phyloP scores from a whole-genome alignment of 164 flowering plant species.

The Umbellularia californica region DNA sequence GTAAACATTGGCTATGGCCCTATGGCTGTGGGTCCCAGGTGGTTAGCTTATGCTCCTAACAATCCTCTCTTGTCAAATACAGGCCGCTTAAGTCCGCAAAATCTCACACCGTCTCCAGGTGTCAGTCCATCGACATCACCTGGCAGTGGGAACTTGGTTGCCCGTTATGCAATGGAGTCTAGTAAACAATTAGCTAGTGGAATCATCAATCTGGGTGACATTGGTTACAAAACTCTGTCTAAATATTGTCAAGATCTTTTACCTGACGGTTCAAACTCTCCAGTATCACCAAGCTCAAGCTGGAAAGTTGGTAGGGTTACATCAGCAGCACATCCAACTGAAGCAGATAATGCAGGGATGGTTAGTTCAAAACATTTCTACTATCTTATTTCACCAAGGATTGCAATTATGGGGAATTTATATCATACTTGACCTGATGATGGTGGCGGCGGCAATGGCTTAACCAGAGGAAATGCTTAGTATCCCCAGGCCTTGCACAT shows the following conservation, averaged over 20 bases:
- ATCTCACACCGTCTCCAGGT: conserved; percentile 75
- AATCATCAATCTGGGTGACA: conserved; percentile 77
- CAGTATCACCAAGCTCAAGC: conserved; percentile 60
- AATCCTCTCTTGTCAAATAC: conserved; percentile 57
- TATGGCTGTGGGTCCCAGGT: conserved; percentile 92
- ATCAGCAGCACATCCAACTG: conserved; percentile 44
- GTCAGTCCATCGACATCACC: conserved; percentile 95
- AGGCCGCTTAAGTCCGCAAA: conserved; percentile 84
- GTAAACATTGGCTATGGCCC: conserved; percentile 90
- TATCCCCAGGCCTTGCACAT: neutral
- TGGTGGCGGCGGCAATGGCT: neutral
- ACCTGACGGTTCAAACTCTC: conserved; percentile 82
- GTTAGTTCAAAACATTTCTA: conserved; percentile 33
- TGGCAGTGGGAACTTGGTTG: conserved; percentile 62
- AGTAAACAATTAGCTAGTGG: conserved; percentile 90
- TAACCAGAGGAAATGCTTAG: neutral
- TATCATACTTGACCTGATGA: neutral
- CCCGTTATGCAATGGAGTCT: conserved; percentile 95
- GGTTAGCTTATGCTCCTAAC: conserved; percentile 95
- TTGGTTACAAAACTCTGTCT: conserved; percentile 83
- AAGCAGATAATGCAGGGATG: conserved; percentile 74
- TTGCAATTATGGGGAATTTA: neutral
- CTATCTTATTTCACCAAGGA: neutral
- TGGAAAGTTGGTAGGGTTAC: conserved; percentile 64
- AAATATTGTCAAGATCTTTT: conserved; percentile 79